These are phyloP conservation scores for Blastobotrys apis DNA, from an alignment of 1,139 yeast species.

Conservation along the genomic window DNA sequence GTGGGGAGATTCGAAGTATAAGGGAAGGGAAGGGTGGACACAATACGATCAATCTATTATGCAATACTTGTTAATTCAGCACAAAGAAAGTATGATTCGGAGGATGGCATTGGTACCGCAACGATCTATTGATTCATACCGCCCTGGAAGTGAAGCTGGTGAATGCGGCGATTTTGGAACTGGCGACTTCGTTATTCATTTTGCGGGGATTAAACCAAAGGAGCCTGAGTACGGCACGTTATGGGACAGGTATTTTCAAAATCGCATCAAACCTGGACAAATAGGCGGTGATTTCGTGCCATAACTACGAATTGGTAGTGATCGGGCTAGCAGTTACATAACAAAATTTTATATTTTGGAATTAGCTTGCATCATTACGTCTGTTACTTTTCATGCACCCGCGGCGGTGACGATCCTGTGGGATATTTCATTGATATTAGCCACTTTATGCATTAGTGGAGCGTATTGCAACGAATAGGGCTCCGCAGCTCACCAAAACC, in stretches of 20 bases:
- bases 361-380: too few species aligned
- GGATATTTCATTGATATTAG: too few species aligned
- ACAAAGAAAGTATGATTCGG: not conserved
- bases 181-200: constrained; percentile 4
- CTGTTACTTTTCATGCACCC: too few species aligned
- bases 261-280: too few species aligned
- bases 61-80: not conserved
- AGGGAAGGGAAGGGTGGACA: not conserved
- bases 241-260: not conserved
- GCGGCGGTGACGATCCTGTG: too few species aligned
- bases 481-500: too few species aligned
- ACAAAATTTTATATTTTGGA: too few species aligned
- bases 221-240: not conserved
- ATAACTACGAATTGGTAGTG: too few species aligned
- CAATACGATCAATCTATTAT: constrained; percentile 2
- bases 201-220: not conserved
- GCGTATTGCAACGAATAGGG: too few species aligned
- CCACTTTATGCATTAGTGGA: too few species aligned
- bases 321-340: too few species aligned
- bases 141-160: not conserved
- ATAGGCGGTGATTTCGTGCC: too few species aligned
- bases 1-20: constrained; percentile 6
- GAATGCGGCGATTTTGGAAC: not conserved
- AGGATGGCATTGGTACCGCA: not conserved
- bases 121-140: constrained; percentile 2